Evolutionary conservation across 306 rosid genomes (phyloP).

Genomic region (Bauhinia variegata): DNA sequence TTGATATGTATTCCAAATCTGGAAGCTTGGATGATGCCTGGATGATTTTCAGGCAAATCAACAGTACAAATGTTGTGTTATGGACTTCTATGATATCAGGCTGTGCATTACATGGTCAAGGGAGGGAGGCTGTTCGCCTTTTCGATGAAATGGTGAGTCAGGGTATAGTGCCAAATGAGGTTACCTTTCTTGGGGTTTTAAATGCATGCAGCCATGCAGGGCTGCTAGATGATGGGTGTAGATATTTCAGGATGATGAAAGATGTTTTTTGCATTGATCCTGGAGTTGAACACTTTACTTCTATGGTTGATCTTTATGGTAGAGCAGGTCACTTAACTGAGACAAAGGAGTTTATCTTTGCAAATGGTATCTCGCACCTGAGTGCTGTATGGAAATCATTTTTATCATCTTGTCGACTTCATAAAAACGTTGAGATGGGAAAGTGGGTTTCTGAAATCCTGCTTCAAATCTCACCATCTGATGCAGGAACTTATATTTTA

Average conservation of each 20-base stretch:
- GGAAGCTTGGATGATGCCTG: constrained; percentile 71
- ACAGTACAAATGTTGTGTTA: constrained; percentile 57
- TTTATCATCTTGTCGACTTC: constrained; percentile 73
- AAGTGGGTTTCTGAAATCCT: constrained; percentile 68
- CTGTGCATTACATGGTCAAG: constrained; percentile 75
- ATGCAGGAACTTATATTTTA: constrained; percentile 69
- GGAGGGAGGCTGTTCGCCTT: constrained; percentile 56
- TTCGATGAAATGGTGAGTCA: constrained; percentile 63
- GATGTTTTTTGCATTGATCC: constrained; percentile 63
- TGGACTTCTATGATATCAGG: constrained; percentile 91
- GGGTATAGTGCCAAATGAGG: constrained; percentile 72
- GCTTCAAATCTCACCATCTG: constrained; percentile 63
- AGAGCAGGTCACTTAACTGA: constrained; percentile 75
- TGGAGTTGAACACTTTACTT: constrained; percentile 70
- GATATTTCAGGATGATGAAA: constrained; percentile 77
- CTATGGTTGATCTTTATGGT: constrained; percentile 93
- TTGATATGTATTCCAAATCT: constrained; percentile 87
- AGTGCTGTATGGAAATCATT: constrained; percentile 74
- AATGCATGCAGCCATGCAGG: constrained; percentile 92
- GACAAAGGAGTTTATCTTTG: constrained; percentile 62
- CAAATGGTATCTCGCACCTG: constrained; percentile 60
- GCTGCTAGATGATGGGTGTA: constrained; percentile 69
- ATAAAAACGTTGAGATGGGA: constrained; percentile 70
- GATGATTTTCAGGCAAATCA: constrained; percentile 52
- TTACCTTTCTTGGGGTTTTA: constrained; percentile 76